Conservation (phyloP, 441 rosid genomes). For the Kokia cookei region DNA sequence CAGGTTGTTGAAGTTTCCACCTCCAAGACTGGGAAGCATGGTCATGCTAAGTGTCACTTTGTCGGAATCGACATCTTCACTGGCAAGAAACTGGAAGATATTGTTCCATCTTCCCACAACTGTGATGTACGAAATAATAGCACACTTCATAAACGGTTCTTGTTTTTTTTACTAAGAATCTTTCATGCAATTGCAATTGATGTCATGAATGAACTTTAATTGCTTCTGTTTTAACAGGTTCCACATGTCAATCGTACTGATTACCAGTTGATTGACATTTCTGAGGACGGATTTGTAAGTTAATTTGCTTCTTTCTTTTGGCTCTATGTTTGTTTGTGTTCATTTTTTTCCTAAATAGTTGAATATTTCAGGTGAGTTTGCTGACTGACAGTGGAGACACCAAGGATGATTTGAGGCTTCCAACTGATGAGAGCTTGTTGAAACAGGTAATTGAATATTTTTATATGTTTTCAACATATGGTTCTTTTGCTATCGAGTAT, state of each 20-base stretch:
- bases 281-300: constrained; percentile 80
- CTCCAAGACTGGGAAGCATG: constrained; percentile 96
- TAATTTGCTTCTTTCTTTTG: not conserved
- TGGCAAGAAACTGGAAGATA: constrained; percentile 93
- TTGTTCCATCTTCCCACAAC: constrained; percentile 95
- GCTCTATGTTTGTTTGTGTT: not conserved
- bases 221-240: constrained; percentile 34
- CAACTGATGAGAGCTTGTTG: constrained; percentile 76
- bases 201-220: not conserved
- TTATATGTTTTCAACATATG: not conserved
- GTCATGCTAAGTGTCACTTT: constrained; percentile 96
- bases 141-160: not conserved
- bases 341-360: not conserved
- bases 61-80: constrained; percentile 91
- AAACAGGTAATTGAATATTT: constrained; percentile 34
- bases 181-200: not conserved
- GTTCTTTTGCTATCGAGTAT: not conserved
- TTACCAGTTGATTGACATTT: constrained; percentile 45
- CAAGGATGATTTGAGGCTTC: constrained; percentile 94
- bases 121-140: constrained; percentile 60
- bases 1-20: constrained; percentile 97
- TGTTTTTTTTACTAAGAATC: not conserved
- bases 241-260: constrained; percentile 91
- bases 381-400: constrained; percentile 81
- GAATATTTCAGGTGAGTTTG: constrained; percentile 66